Evolutionary conservation across 1,284 basidiomycete species (phyloP).

Genomic region (Sporisorium iseilematis-ciliati): DNA sequence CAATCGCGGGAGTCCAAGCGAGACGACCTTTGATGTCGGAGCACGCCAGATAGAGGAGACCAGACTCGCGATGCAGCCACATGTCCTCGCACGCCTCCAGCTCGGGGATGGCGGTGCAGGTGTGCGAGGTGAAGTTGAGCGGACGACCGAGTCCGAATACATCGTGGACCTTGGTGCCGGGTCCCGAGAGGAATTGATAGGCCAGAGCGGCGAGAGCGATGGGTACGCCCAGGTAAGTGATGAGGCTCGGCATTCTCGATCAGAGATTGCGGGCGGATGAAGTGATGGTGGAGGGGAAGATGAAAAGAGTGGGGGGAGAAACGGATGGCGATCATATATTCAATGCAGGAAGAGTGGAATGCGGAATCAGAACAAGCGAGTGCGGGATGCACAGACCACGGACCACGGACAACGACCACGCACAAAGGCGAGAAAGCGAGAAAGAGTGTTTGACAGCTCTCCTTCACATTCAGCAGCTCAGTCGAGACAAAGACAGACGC

Average conservation of each 20-base stretch:
- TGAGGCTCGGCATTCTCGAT: conserved; percentile 35
- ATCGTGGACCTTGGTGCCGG: conserved; percentile 41
- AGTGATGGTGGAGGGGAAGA: not conserved
- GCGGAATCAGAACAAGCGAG: not conserved
- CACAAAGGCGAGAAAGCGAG: not conserved
- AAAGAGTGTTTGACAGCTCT: conserved; percentile 1
- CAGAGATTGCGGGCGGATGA: no score
- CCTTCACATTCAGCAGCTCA: not conserved
- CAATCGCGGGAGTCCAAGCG: conserved; percentile 74
- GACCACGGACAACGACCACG: not conserved
- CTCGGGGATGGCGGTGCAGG: conserved; percentile 44
- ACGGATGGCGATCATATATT: not conserved
- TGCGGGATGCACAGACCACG: conserved; percentile 5
- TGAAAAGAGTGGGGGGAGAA: not conserved
- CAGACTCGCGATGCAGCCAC: conserved; percentile 70
- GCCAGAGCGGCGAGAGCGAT: conserved; percentile 34
- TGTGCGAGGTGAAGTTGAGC: conserved; percentile 41
- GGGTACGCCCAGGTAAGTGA: conserved; percentile 40
- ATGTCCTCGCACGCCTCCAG: conserved; percentile 54
- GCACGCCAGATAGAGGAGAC: conserved; percentile 79
- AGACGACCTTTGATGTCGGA: conserved; percentile 74
- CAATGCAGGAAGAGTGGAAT: not conserved
- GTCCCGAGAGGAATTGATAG: conserved; percentile 50
- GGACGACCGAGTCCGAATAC: conserved; percentile 42
- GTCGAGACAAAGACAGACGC: no score